Evolutionary conservation across 1,284 basidiomycete genomes (phyloP), one percentile per base, ranked within the genome.

Genomic region (Cryptococcus jaspeensis): DNA sequence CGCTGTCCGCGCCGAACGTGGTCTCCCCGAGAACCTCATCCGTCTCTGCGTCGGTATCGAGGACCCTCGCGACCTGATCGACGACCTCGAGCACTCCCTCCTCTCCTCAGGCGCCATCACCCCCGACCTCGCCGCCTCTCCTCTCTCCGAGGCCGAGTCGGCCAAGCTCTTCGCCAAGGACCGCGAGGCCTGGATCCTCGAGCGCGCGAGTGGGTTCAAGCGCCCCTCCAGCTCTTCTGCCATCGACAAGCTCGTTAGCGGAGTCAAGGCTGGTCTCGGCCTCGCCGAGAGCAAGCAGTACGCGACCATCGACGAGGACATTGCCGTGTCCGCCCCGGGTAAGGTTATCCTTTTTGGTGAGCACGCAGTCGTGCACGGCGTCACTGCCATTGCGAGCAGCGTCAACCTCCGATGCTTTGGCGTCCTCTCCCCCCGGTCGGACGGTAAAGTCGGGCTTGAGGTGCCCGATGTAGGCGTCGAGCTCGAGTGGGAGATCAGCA

Each of bases 291-390:
- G 42, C 16, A 42, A 22, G 12, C 52, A 63, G 52, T 38, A 55
- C 25, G 69, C 65, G 50, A 63, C 66, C 25, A 64, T 78, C 39
- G 66, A 75, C 16, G 79, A 83, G 50, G 78, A 86, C 56, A 80
- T 84, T 45, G 83, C 94, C 55, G 88, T 96, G 56, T 93, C 91
- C 56, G 90, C 96, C 6, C 96, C 96, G 7, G 96, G 96, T 44
- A 99, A 99, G 77, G 90, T 99, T 61, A 99, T 99, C 65, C 78
- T 99, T 56, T 99, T 99, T 66, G 96, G 96, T 52, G 96, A 99
- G 79, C 96, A 99, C 78, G 96, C 96, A 16, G 96, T 99, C 52
- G 96, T 99, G 22, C 90, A 99, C 74, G 96, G 96, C 54, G 89
- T 94, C 53, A 96, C 93, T 57, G 96, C 96, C 5, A 85, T 99